Conservation (phyloP, 169 alveolate species). For the Babesia sp. region DNA sequence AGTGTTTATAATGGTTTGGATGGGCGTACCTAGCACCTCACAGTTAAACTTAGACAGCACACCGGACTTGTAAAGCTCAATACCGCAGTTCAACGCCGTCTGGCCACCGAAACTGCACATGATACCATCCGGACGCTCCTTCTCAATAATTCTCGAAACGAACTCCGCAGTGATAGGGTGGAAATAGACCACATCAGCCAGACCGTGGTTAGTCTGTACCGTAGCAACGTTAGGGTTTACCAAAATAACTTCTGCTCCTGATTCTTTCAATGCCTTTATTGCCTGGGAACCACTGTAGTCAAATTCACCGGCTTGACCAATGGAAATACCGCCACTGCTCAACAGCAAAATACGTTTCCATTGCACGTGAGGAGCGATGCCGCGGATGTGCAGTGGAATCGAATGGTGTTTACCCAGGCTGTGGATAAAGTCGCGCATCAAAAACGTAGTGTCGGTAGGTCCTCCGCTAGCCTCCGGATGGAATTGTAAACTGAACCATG, state of each 20-base stretch:
- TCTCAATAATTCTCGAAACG: slow-evolving; percentile 78
- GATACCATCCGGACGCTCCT: slow-evolving; percentile 86
- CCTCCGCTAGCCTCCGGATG: slow-evolving; percentile 88
- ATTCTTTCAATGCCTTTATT: slow-evolving; percentile 84
- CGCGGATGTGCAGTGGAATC: slow-evolving; percentile 76
- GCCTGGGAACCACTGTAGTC: slow-evolving; percentile 89
- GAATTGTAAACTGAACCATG: slow-evolving; percentile 85
- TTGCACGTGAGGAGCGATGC: slow-evolving; percentile 62
- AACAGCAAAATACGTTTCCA: slow-evolving; percentile 72
- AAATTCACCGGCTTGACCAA: slow-evolving; percentile 91
- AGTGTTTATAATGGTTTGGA: slow-evolving; percentile 81
- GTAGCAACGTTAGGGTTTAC: slow-evolving; percentile 90
- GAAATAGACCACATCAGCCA: slow-evolving; percentile 83
- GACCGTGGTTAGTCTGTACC: slow-evolving; percentile 84
- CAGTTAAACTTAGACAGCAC: slow-evolving; percentile 77
- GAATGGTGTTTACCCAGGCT: slow-evolving; percentile 54
- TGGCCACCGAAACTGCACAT: slow-evolving; percentile 89
- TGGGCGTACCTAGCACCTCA: slow-evolving; percentile 73
- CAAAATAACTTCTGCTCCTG: slow-evolving; percentile 80
- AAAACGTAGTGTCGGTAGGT: slow-evolving; percentile 85
- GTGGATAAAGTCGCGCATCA: slow-evolving; percentile 77
- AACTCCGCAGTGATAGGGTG: slow-evolving; percentile 85
- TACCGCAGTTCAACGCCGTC: slow-evolving; percentile 88
- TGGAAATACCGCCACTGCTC: slow-evolving; percentile 84
- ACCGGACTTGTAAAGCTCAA: slow-evolving; percentile 76